Evolutionary conservation across 2,329 filamentous ascomycete species (phyloP), one percentile per base, ranked within the genome.

Genomic region (Aaosphaeria pasadenensis): DNA sequence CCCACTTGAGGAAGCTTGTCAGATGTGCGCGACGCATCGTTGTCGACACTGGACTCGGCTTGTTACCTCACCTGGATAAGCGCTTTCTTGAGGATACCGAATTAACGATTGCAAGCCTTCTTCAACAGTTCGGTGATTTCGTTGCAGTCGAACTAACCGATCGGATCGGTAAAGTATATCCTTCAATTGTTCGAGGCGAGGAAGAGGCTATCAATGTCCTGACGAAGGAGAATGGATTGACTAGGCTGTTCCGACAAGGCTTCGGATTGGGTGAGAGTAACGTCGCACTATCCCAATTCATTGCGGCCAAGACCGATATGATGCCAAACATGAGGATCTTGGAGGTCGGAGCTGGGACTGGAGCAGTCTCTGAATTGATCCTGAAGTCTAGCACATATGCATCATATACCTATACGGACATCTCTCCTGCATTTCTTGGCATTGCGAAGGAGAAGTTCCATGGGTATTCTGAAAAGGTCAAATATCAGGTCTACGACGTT

Each of bases 291-390:
- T 5, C 28, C 7, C 9, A 38, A 6, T 29, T 46, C 13, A 24
- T 43, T 13, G 32, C 43, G 39, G 35, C 43, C 6, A n/a, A 47
- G 11, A 17, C 40, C 7, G 24, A 47, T 33, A 41, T 30, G n/a
- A 45, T 32, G n/a, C 46, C 43, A 7, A 30, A 36, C n/a, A 45
- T 51, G 32, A 28, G 45, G 6, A 42, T 56, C 4, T 42, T 55
- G 4, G 53, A 55, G 33, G 31, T 56, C 29, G 51, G 50, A 2
- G 48, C 45, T 24, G 52, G 52, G 7, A 54, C 52, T 11, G 52
- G 47, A 9, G 43, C 50, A 24, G 40, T 42, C 5, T 52, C 33
- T n/a, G 33, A 36, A n/a, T n/a, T n/a, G n/a, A 9, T 36, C 3
- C 4, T 36, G 7, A n/a, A 36, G 4, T 9, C 33, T n/a, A 9